phyloP scores from a whole-genome alignment of 2,329 filamentous ascomycete genomes.

The Sporothrix inflata region DNA sequence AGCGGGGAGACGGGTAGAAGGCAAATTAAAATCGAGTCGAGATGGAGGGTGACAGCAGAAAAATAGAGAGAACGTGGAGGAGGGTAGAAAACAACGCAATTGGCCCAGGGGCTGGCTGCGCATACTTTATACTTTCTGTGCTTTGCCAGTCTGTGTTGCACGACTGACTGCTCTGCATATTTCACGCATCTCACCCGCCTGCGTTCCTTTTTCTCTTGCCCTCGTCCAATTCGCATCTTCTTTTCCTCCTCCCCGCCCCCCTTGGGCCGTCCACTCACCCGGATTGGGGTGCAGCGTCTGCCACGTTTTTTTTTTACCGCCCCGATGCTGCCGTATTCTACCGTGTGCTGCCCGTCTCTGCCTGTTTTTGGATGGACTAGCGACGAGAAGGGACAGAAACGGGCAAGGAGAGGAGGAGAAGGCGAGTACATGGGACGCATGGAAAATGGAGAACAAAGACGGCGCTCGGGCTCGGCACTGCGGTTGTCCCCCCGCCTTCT shows the following conservation, averaged over 20 bases:
- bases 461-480: slow-evolving; percentile 14
- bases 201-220: too few relatives aligned
- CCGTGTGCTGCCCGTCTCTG: too few relatives aligned
- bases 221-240: too few relatives aligned
- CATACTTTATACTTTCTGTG: background rate
- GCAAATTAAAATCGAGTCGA: slow-evolving; percentile 1
- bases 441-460: background rate
- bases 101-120: background rate
- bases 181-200: background rate
- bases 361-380: background rate
- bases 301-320: slow-evolving; percentile 10
- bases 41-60: background rate
- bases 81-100: slow-evolving; percentile 4
- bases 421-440: background rate
- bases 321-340: background rate
- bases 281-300: slow-evolving; percentile 16
- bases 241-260: background rate
- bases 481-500: slow-evolving; percentile 2
- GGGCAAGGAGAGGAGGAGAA: background rate
- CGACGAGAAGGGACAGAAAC: background rate
- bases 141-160: background rate
- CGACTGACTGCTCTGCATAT: background rate
- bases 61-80: background rate
- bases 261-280: slow-evolving; percentile 21
- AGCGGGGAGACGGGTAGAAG: slow-evolving; percentile 19